phyloP scores from a whole-genome alignment of 805 yeast genomes.

The Ogataea corticis region DNA sequence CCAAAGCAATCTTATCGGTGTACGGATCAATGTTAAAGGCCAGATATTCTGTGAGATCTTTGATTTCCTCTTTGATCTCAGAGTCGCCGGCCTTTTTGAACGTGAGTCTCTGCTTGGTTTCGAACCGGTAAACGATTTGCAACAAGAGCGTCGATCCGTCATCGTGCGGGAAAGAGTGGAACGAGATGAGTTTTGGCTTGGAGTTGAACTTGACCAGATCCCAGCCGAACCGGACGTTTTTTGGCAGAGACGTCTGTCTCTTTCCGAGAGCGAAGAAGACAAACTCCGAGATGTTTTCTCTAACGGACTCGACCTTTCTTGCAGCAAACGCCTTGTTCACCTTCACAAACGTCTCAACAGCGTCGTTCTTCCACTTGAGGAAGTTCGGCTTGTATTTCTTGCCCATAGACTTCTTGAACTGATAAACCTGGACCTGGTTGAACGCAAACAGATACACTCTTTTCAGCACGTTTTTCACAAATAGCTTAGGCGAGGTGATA shows the following conservation, averaged over 20 bases:
- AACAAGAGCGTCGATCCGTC: constrained; percentile 38
- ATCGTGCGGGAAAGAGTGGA: constrained; percentile 53
- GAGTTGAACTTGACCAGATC: constrained; percentile 66
- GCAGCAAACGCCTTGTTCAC: constrained; percentile 82
- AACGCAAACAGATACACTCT: constrained; percentile 66
- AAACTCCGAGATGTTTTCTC: constrained; percentile 55
- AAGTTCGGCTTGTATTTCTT: constrained; percentile 58
- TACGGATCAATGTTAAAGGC: constrained; percentile 64
- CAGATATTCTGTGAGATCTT: constrained; percentile 59
- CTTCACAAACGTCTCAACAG: constrained; percentile 72
- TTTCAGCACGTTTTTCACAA: constrained; percentile 52
- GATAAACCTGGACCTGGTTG: constrained; percentile 57
- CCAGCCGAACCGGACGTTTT: constrained; percentile 67
- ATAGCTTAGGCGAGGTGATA: constrained; percentile 39
- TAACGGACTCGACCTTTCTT: constrained; percentile 48
- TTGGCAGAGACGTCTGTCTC: constrained; percentile 58
- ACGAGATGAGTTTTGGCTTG: constrained; percentile 70
- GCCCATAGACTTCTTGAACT: constrained; percentile 39
- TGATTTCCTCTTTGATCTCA: constrained; percentile 45
- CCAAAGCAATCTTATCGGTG: constrained; percentile 54
- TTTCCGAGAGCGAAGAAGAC: constrained; percentile 57
- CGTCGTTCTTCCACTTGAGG: constrained; percentile 80
- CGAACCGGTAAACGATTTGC: constrained; percentile 62
- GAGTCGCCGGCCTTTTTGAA: constrained; percentile 43
- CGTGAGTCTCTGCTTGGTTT: constrained; percentile 60